phyloP scores from a whole-genome alignment of 2,329 filamentous ascomycete genomes.

The Aphanoascus verrucosus region DNA sequence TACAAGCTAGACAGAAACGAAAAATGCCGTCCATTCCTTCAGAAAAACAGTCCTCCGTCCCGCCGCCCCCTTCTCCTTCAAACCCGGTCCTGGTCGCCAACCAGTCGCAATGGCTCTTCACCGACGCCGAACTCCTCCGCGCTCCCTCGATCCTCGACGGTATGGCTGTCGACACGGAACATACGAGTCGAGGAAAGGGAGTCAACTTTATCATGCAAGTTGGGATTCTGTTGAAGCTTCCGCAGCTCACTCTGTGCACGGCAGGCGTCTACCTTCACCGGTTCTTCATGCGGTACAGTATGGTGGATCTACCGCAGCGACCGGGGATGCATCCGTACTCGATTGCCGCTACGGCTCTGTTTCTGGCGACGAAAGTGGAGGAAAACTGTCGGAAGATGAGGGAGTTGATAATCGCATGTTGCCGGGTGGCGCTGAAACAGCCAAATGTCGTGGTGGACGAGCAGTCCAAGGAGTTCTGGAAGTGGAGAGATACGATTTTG shows the following conservation, averaged over 20 bases:
- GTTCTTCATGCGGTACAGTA: slow-evolving; percentile 83
- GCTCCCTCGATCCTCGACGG: slow-evolving; percentile 80
- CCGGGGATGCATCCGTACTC: slow-evolving; percentile 82
- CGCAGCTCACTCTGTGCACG: slow-evolving; percentile 83
- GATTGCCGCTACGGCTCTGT: slow-evolving; percentile 81
- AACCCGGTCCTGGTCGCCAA: slow-evolving; percentile 43
- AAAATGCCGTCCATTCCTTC: slow-evolving; percentile 22
- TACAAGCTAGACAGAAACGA: neutral
- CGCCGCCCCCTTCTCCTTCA: slow-evolving; percentile 29
- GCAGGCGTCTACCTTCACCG: slow-evolving; percentile 91
- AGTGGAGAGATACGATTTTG: slow-evolving; percentile 89
- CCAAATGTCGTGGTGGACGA: slow-evolving; percentile 82
- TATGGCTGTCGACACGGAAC: slow-evolving; percentile 64
- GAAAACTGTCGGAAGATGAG: slow-evolving; percentile 95
- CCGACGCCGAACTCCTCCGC: slow-evolving; percentile 66
- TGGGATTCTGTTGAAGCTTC: slow-evolving; percentile 81
- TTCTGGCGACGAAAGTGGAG: slow-evolving; percentile 92
- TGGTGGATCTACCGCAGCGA: slow-evolving; percentile 58
- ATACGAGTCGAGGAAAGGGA: slow-evolving; percentile 72
- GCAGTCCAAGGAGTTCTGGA: slow-evolving; percentile 96
- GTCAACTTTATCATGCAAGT: slow-evolving; percentile 95
- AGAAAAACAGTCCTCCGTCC: slow-evolving; percentile 20
- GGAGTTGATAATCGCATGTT: slow-evolving; percentile 85
- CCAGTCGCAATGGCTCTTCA: slow-evolving; percentile 79
- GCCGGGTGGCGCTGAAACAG: slow-evolving; percentile 91